Conservation (phyloP, 2,329 filamentous ascomycete species). For the Ophiosphaerella narmari region DNA sequence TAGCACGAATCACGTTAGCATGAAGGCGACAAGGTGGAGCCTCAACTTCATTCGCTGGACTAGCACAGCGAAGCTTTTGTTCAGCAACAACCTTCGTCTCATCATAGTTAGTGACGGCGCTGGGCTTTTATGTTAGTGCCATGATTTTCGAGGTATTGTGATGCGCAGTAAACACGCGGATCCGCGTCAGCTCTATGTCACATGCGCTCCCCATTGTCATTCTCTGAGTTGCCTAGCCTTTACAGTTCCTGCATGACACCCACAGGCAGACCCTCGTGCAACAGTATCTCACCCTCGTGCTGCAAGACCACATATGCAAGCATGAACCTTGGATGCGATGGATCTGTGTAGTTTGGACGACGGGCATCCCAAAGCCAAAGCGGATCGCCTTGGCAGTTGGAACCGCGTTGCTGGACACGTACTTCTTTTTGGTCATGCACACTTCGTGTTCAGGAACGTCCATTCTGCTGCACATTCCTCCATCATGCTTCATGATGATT, state of each 20-base stretch:
- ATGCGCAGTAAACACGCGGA: not conserved
- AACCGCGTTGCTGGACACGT: constrained; percentile 10
- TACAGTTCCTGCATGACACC: constrained; percentile 16
- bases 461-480: too few relatives aligned
- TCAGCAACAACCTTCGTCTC: too few relatives aligned
- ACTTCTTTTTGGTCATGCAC: constrained; percentile 2
- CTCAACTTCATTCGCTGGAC: too few relatives aligned
- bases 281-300: not conserved
- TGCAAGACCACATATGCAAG: not conserved
- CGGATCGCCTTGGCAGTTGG: constrained; percentile 2
- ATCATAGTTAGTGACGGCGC: too few relatives aligned
- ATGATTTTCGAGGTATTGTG: too few relatives aligned
- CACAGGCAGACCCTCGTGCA: constrained; percentile 1
- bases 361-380: not conserved
- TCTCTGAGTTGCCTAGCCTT: constrained; percentile 8
- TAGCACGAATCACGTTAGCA: too few relatives aligned
- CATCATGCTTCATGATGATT: constrained; percentile 1
- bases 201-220: constrained; percentile 4
- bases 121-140: too few relatives aligned
- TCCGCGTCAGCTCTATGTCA: constrained; percentile 6
- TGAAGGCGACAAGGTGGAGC: too few relatives aligned
- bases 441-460: not conserved
- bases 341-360: not conserved
- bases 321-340: not conserved
- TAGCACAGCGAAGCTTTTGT: too few relatives aligned